A percentile compares a stretch with the other conserved stretches of the same genome.
Evolutionary conservation across 192 early-diverging fungal species (phyloP).

Genomic region (Dissophora ornata): DNA sequence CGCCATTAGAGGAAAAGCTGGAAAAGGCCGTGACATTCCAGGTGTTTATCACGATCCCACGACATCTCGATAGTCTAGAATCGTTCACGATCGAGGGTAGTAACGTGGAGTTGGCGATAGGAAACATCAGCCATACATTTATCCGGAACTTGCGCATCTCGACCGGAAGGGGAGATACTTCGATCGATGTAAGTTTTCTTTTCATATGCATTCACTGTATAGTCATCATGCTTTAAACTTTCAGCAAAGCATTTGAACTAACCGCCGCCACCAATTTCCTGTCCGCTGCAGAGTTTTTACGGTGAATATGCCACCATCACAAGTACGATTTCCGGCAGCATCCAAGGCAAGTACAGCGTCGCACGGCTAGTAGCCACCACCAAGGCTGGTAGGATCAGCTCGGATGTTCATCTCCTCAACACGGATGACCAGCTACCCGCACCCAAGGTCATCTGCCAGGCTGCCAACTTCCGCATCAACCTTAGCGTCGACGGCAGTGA

Average conservation of each 20-base stretch:
- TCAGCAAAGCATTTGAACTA: no score
- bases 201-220: no score
- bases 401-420: constrained; percentile 37
- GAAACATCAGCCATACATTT: constrained; percentile 48
- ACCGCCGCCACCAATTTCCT: no score
- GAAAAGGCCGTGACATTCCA: constrained; percentile 44
- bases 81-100: constrained; percentile 36
- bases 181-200: constrained; percentile 37
- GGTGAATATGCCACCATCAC: constrained; percentile 29
- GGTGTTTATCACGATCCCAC: constrained; percentile 47
- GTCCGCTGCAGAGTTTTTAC: constrained; percentile 27
- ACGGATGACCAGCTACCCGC: constrained; percentile 43
- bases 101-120: constrained; percentile 43
- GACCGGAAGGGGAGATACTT: constrained; percentile 28
- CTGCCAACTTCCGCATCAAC: constrained; percentile 13
- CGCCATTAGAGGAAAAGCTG: constrained; percentile 34
- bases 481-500: constrained; percentile 40
- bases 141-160: constrained; percentile 23
- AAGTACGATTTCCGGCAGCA: constrained; percentile 6
- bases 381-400: constrained; percentile 9
- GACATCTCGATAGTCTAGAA: constrained; percentile 34
- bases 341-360: constrained; percentile 34
- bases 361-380: constrained; percentile 21
- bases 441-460: constrained; percentile 30
- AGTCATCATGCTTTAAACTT: no score